Evolutionary conservation across 805 yeast species (phyloP).

Genomic region (Kuraishia capsulata): DNA sequence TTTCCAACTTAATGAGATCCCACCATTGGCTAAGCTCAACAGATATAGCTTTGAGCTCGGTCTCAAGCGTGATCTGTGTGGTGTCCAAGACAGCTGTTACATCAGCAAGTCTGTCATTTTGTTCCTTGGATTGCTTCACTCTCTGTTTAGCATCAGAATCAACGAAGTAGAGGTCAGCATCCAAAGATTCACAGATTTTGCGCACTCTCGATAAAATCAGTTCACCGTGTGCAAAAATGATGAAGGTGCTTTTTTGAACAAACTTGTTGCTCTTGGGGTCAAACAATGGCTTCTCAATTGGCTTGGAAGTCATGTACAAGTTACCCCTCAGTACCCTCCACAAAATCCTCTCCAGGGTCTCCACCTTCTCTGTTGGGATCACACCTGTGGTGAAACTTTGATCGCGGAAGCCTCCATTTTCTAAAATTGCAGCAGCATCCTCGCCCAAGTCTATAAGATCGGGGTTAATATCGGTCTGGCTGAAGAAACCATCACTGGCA

Average conservation of each 20-base stretch:
- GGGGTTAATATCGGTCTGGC: slow-evolving; percentile 9
- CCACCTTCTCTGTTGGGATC: slow-evolving; percentile 60
- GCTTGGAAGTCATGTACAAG: slow-evolving; percentile 65
- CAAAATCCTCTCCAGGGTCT: slow-evolving; percentile 66
- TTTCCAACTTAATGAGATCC: slow-evolving; percentile 42
- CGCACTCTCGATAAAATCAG: slow-evolving; percentile 62
- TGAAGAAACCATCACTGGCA: slow-evolving; percentile 40
- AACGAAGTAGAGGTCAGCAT: slow-evolving; percentile 65
- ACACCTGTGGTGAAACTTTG: slow-evolving; percentile 70
- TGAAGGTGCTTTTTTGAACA: slow-evolving; percentile 72
- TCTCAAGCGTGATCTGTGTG: slow-evolving; percentile 44
- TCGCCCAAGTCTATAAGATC: slow-evolving; percentile 19
- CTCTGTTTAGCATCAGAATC: slow-evolving; percentile 32
- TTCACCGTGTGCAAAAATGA: slow-evolving; percentile 88
- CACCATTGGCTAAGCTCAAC: slow-evolving; percentile 56
- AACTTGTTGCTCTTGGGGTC: slow-evolving; percentile 48
- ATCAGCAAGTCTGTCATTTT: slow-evolving; percentile 44
- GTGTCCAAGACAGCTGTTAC: slow-evolving; percentile 38
- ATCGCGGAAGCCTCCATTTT: slow-evolving; percentile 26
- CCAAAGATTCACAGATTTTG: slow-evolving; percentile 83
- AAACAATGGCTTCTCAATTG: slow-evolving; percentile 58
- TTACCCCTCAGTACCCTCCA: slow-evolving; percentile 96
- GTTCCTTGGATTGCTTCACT: slow-evolving; percentile 26
- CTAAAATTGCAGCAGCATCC: slow-evolving; percentile 26
- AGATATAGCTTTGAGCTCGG: slow-evolving; percentile 59